Base-by-base conservation (phyloP, 1,284 basidiomycete species). In the Pseudozyma thailandica region DNA sequence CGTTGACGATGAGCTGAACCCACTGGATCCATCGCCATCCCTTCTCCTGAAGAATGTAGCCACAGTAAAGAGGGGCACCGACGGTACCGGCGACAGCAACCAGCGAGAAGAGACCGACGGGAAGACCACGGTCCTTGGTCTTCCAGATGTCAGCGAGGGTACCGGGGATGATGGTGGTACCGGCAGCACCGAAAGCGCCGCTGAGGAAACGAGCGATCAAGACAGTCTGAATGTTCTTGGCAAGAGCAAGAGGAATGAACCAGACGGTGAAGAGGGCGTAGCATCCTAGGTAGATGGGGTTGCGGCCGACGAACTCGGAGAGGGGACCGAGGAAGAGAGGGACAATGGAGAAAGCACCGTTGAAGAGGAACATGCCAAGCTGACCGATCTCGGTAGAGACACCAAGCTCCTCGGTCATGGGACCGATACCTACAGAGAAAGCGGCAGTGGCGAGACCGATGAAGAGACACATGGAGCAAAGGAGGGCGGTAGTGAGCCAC, bases 21-120 rank as follows among this genome's bases (percentile, higher is more conserved):
- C 78, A 79, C 62, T 83, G 72, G 37, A 82, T 80, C 79, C 80
- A 82, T 26, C 82, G 61, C 83, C 83, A 83, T 6, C 82, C 82
- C 57, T 77, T 59, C 16, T 69, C 51, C 45, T 74, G 42, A 37
- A 79, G 71, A 42, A 84, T 83, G 73, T 76, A 82, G 15, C 76
- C 75, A n/a, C 68, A 75, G 65, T 78, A 77, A 15, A 74, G 54
- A 18, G 79, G 78, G n/a, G 77, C 74, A 37, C 65, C 73, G 27
- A 78, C 66, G 35, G 79, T 79, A 48, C 65, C 70, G 38, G 80
- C 72, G 23, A 83, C 70, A 23, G 83, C 83, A 18, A 64, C 59
- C n/a, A 83, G 79, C 1, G 79, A 82, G 74, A 84, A 84, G 55
- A 75, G 72, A 4, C 70, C 63, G 66, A 83, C 80, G 15, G 82